These are phyloP conservation scores for Trichoderma sp. DNA, from an alignment of 2,329 filamentous ascomycete genomes.

Conservation along the genomic window DNA sequence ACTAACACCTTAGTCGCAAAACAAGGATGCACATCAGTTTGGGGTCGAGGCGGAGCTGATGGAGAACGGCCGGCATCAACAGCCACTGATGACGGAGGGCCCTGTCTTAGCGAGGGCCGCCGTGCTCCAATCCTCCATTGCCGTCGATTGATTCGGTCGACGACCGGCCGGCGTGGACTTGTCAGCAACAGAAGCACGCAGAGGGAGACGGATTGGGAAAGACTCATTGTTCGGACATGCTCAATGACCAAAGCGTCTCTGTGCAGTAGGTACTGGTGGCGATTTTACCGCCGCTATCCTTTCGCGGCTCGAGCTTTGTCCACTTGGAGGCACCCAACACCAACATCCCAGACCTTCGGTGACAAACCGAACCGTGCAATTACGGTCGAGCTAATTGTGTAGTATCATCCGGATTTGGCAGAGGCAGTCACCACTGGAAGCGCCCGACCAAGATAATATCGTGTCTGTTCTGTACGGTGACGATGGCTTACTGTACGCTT, in stretches of 20 bases:
- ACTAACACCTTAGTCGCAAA: background rate
- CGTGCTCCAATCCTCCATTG: background rate
- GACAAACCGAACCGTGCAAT: background rate
- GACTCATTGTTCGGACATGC: background rate
- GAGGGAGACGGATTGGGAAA: background rate
- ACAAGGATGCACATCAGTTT: conserved; percentile 16
- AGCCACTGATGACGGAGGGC: conserved; percentile 5
- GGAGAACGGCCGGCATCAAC: conserved; percentile 7
- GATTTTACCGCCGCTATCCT: background rate
- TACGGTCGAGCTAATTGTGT: too few species aligned
- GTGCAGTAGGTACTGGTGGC: background rate
- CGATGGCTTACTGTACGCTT: background rate
- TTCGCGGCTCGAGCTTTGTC: background rate
- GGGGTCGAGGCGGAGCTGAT: conserved; percentile 8
- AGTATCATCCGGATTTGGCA: background rate
- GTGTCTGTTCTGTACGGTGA: background rate
- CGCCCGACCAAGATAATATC: background rate
- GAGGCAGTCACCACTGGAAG: background rate
- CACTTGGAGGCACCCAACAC: background rate
- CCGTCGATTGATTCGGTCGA: background rate
- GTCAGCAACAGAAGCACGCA: background rate
- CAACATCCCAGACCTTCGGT: background rate
- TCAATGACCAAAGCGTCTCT: background rate
- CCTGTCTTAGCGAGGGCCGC: background rate
- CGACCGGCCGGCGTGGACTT: background rate